These are phyloP conservation scores for Dioscorea cayenensis DNA, from an alignment of 116 monocot genomes.

Conservation along the genomic window DNA sequence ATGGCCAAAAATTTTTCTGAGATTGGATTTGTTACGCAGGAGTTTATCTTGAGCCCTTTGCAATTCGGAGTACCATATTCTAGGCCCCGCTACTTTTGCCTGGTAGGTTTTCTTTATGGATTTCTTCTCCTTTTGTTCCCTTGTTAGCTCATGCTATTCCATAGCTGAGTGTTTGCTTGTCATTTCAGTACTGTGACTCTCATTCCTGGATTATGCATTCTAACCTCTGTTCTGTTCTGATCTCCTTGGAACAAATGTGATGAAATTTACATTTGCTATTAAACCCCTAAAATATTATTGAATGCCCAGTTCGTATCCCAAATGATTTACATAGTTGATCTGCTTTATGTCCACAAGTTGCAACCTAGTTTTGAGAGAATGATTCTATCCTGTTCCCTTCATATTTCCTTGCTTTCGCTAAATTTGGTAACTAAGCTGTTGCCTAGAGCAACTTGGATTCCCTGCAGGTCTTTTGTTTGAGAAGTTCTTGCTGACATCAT, in stretches of 20 bases:
- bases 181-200: background rate
- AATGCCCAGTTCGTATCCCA: too few relatives aligned
- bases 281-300: too few relatives aligned
- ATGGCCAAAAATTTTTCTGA: slow-evolving; percentile 48
- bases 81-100: slow-evolving; percentile 88
- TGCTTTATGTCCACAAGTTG: too few relatives aligned
- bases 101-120: slow-evolving; percentile 34
- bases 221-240: too few relatives aligned
- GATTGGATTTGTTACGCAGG: slow-evolving; percentile 63
- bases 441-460: background rate
- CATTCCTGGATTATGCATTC: background rate
- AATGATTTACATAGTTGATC: too few relatives aligned
- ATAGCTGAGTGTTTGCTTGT: background rate
- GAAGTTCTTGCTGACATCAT: background rate
- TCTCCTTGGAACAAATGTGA: too few relatives aligned
- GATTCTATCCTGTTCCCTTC: too few relatives aligned
- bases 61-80: slow-evolving; percentile 94
- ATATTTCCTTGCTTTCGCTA: background rate
- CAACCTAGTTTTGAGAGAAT: too few relatives aligned
- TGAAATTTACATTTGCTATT: too few relatives aligned
- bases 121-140: background rate
- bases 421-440: background rate
- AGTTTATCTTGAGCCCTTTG: slow-evolving; percentile 80
- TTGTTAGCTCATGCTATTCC: background rate
- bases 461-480: background rate